Conservation (phyloP, 345 rosid genomes). For the Conringia planisiliqua region DNA sequence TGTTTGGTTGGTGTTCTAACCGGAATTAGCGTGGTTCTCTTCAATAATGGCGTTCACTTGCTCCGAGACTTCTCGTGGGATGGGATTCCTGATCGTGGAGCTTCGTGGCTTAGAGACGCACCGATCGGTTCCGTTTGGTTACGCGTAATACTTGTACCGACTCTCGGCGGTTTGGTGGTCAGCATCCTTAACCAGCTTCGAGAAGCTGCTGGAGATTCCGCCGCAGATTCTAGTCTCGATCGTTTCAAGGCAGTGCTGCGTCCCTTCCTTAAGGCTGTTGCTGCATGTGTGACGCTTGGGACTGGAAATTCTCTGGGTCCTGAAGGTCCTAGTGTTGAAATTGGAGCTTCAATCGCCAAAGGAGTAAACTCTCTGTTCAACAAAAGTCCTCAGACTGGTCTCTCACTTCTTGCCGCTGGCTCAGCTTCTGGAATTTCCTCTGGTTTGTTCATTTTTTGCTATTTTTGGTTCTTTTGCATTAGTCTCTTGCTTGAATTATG, state of each 20-base stretch:
- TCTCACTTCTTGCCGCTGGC: slow-evolving; percentile 87
- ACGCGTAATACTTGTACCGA: slow-evolving; percentile 68
- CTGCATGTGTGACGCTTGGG: slow-evolving; percentile 87
- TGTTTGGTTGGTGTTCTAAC: slow-evolving; percentile 76
- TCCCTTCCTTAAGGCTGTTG: slow-evolving; percentile 64
- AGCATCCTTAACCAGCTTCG: slow-evolving; percentile 50
- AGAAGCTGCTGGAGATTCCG: slow-evolving; percentile 24
- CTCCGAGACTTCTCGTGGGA: slow-evolving; percentile 88
- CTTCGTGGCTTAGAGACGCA: slow-evolving; percentile 77
- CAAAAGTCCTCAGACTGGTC: slow-evolving; percentile 41
- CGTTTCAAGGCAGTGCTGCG: slow-evolving; percentile 42
- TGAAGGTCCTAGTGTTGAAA: slow-evolving; percentile 95
- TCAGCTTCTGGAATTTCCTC: slow-evolving; percentile 90
- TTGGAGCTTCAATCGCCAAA: slow-evolving; percentile 80
- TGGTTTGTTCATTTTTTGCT: slow-evolving; percentile 42
- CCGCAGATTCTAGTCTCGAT: slow-evolving; percentile 1
- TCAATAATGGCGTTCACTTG: slow-evolving; percentile 70
- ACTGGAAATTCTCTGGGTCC: slow-evolving; percentile 95
- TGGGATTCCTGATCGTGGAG: slow-evolving; percentile 80
- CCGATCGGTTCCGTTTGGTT: slow-evolving; percentile 56
- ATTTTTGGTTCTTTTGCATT: no score
- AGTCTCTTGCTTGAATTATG: not conserved
- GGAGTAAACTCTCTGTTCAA: slow-evolving; percentile 48
- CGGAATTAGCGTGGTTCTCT: slow-evolving; percentile 73
- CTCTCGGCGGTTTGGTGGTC: slow-evolving; percentile 70